A percentile compares a stretch with the other conserved stretches of the same genome.
phyloP scores from a whole-genome alignment of 2,329 filamentous ascomycete species.

The Aspergillus sp. region DNA sequence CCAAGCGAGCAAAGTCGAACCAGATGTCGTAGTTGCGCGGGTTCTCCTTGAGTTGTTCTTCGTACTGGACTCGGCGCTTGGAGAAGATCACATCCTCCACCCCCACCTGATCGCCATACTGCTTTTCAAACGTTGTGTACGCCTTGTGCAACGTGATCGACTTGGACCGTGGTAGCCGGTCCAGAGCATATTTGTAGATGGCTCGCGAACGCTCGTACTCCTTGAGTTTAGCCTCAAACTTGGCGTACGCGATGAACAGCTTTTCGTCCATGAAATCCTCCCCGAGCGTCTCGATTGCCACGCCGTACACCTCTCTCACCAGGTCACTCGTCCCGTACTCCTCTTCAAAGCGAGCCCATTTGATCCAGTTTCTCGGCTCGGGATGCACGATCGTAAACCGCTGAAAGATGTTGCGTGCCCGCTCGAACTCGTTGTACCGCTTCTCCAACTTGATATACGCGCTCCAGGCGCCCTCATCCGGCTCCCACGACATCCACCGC shows the following conservation, averaged over 20 bases:
- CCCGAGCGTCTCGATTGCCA: slow-evolving; percentile 82
- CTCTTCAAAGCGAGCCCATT: slow-evolving; percentile 97
- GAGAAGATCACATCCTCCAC: slow-evolving; percentile 95
- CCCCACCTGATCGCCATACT: slow-evolving; percentile 89
- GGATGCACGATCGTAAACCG: slow-evolving; percentile 90
- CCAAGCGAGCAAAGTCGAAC: slow-evolving; percentile 91
- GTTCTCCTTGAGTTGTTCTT: slow-evolving; percentile 90
- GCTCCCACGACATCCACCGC: slow-evolving; percentile 98
- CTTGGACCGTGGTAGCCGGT: slow-evolving; percentile 84
- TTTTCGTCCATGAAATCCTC: slow-evolving; percentile 96
- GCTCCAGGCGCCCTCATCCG: slow-evolving; percentile 91
- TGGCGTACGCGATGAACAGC: slow-evolving; percentile 92
- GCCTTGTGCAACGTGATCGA: slow-evolving; percentile 84
- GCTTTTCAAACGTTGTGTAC: slow-evolving; percentile 97
- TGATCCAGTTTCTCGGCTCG: slow-evolving; percentile 96
- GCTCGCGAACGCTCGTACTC: slow-evolving; percentile 91
- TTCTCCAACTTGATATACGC: slow-evolving; percentile 98
- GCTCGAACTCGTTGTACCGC: slow-evolving; percentile 85
- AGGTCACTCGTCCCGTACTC: slow-evolving; percentile 89
- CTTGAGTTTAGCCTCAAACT: slow-evolving; percentile 90
- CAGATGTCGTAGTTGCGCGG: slow-evolving; percentile 95
- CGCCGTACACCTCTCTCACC: slow-evolving; percentile 87
- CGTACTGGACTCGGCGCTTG: slow-evolving; percentile 88
- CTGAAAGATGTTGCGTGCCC: slow-evolving; percentile 86
- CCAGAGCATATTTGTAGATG: slow-evolving; percentile 95